Evolutionary conservation across 176 grass and related monocot species (phyloP), one percentile per base, ranked within the genome.

Genomic region (Oryza longistaminata): DNA sequence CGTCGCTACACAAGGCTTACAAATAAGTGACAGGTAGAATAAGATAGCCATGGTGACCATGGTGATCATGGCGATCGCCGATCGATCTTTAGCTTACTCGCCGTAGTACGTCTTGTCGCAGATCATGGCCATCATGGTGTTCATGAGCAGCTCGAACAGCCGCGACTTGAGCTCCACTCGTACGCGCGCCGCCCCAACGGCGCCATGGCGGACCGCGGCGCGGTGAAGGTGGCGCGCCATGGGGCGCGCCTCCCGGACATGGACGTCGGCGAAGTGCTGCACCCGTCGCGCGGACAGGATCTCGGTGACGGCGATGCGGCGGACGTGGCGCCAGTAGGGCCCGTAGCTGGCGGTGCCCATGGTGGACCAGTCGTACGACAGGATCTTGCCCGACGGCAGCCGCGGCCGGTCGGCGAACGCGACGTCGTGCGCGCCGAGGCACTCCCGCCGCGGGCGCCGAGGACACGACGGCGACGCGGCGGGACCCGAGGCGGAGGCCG

Each of bases 351-450:
- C 69, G 11, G 60, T 81, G n/a, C 49, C 78, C 46, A 93, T 61
- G 85, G 88, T 66, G 8, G 88, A 80, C 85, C 77, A 90, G 9
- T 81, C 71, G 7, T 90, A 86, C 60, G 84, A 80, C 3, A 65
- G 43, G 85, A 80, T 64, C 68, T 16, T 75, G 3, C 13, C 61
- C 0, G 82, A 90, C 13, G 82, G 88, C 58, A 90, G 67, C 27
- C 76, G 86, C 9, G 92, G 92, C 5, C 92, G 85, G 64, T 91
- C 84, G 64, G 86, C 88, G 88, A 94, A 90, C 68, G 80, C 39
- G 66, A 75, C 58, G 75, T 92, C 88, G 16, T 85, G 77, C 6
- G 21, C 74, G 34, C 58, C 83, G 48, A 95, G 81, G 79, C 88
- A 90, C 55, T 85, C 66, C 70, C 15, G 82, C 68, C 7, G 55